Evolutionary conservation across 1,284 basidiomycete species (phyloP), one percentile per base, ranked within the genome.

Genomic region (Cryptococcus jaspeensis): DNA sequence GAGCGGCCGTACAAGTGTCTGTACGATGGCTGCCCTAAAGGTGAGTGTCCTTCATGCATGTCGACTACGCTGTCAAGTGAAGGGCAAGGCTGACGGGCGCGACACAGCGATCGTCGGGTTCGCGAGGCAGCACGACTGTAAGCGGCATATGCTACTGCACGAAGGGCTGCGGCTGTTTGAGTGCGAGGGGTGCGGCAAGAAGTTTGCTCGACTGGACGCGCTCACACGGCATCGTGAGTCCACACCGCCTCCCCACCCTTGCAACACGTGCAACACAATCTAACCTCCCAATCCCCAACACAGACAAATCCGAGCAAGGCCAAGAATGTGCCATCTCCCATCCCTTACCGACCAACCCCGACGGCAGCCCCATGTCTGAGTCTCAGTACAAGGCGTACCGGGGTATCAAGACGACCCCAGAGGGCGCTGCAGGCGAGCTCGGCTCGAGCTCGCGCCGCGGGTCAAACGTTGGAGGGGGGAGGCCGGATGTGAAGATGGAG

Each of bases 101-200:
- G 15, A 36, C 32, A 41, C 48, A 66, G 65, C 72, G 11, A 65
- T 65, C 13, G 63, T 74, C 5, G 75, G 90, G 23, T 96, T 96
- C 72, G 93, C 93, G 37, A 84, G 93, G 46, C 90, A 93, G 74
- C 92, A 96, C 76, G 93, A 97, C 75, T 95, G 92, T 87, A 95
- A 95, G 85, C 90, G 80, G 64, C 92, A 93, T 74, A 89, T 92
- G 79, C 87, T 88, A 9, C 80, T 95, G 20, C 93, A 97, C 72
- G 86, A 88, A 46, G 85, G 89, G 39, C 86, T 92, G 74, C 85
- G 90, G 68, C 84, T 87, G 35, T 94, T 96, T 75, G 83, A 89
- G 52, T 97, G 93, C 70, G 87, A 88, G 65, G 90, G 90, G 3
- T 97, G 93, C 78, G 88, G 90, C 67, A 95, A 95, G 81, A 89